Evolutionary conservation across 495 filamentous ascomycete genomes (phyloP).

Genomic region (Tuber brumale): DNA sequence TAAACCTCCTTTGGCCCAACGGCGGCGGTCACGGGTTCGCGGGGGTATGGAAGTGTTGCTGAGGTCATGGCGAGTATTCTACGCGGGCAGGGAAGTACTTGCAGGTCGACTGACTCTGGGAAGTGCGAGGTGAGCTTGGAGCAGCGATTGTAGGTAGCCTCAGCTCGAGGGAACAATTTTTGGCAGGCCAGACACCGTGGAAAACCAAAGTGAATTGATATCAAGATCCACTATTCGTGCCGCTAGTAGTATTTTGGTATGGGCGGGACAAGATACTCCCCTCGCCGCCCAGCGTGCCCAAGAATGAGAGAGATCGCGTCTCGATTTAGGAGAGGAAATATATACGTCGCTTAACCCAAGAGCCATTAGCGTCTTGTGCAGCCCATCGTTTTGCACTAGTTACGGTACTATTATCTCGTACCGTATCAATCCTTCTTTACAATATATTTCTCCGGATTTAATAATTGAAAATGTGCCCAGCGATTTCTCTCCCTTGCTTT

Average conservation of each 20-base stretch:
- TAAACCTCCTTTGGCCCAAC: background rate
- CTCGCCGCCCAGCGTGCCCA: background rate
- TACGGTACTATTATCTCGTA: background rate
- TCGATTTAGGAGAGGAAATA: background rate
- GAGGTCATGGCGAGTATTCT: background rate
- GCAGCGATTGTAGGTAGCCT: background rate
- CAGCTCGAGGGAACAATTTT: background rate
- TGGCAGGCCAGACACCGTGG: background rate
- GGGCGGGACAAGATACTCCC: background rate
- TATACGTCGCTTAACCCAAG: background rate
- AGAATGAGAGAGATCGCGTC: background rate
- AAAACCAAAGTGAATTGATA: background rate
- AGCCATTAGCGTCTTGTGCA: background rate
- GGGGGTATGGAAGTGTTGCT: background rate
- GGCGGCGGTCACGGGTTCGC: background rate
- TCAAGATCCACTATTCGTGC: background rate
- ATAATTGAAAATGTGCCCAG: background rate
- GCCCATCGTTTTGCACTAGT: background rate
- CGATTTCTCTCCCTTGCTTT: background rate
- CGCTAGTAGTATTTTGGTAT: background rate
- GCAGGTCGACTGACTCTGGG: background rate
- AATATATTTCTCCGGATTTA: background rate
- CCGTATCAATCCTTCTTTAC: background rate
- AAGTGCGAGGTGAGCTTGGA: background rate
- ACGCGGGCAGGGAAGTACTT: background rate